Percentiles rank a stretch among this genome's conserved stretches.
Conservation (phyloP, 2,329 filamentous ascomycete genomes). For the Pyrenophora tritici-repentis region DNA sequence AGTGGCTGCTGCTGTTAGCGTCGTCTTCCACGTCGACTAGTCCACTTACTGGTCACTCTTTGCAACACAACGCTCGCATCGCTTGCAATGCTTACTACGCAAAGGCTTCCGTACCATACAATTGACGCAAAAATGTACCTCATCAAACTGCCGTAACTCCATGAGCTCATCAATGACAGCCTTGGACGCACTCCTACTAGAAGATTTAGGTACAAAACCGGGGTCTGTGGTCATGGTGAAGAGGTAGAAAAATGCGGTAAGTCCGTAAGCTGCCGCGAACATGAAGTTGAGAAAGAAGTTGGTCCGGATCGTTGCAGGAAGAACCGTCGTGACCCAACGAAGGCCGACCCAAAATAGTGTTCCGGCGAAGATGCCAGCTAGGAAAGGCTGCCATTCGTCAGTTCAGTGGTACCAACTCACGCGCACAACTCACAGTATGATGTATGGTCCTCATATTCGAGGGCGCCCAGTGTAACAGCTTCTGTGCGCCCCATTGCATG, state of each 20-base stretch:
- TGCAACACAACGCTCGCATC: conserved; percentile 89
- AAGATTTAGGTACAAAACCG: conserved; percentile 88
- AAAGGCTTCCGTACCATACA: conserved; percentile 95
- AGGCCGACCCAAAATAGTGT: conserved; percentile 81
- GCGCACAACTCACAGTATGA: conserved; percentile 69
- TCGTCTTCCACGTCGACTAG: neutral
- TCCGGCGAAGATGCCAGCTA: conserved; percentile 90
- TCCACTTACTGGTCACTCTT: conserved; percentile 89
- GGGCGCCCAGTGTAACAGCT: conserved; percentile 80
- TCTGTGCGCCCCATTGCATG: conserved; percentile 77
- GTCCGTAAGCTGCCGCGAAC: conserved; percentile 67
- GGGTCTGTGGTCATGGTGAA: conserved; percentile 87
- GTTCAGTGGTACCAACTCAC: neutral
- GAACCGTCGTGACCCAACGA: conserved; percentile 74
- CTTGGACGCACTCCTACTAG: conserved; percentile 87
- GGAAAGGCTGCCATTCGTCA: conserved; percentile 69
- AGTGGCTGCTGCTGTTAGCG: conserved; percentile 68
- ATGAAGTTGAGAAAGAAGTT: conserved; percentile 78
- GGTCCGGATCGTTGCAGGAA: conserved; percentile 71
- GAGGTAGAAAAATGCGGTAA: conserved; percentile 85
- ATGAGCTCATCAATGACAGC: conserved; percentile 87
- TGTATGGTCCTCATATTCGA: conserved; percentile 88
- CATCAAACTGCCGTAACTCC: conserved; percentile 85
- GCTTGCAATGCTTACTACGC: conserved; percentile 92
- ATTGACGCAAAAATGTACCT: conserved; percentile 87